A percentile compares a stretch with the other conserved stretches of the same genome.
phyloP scores from a whole-genome alignment of 225 moss, liverwort and hornwort genomes.

The Neckera pumila region DNA sequence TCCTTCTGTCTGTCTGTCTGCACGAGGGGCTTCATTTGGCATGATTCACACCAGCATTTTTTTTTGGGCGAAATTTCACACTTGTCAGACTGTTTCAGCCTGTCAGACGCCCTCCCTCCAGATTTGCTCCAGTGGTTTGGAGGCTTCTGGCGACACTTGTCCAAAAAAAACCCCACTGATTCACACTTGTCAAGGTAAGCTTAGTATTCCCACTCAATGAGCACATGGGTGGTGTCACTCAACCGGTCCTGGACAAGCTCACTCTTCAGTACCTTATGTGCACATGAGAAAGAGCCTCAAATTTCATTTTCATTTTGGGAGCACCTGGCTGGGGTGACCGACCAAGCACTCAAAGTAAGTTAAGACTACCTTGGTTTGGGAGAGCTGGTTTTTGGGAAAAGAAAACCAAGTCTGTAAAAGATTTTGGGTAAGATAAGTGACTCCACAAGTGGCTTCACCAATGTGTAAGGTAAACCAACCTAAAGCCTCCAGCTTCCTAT shows the following conservation, averaged over 20 bases:
- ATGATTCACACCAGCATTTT: background rate
- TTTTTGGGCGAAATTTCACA: no score
- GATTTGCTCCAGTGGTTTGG: no score
- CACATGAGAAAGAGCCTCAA: background rate
- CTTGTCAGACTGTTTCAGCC: no score
- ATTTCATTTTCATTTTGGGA: background rate
- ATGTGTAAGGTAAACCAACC: background rate
- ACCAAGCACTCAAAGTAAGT: no score
- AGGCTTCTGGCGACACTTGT: no score
- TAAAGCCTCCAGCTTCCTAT: no score
- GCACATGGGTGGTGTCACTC: background rate
- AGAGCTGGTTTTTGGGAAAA: background rate
- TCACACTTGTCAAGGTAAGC: background rate
- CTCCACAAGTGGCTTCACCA: background rate
- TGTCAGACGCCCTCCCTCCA: no score
- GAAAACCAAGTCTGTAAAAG: background rate
- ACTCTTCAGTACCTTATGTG: background rate
- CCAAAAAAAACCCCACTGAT: no score
- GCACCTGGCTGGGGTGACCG: background rate
- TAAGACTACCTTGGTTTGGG: no score
- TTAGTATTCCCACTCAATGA: background rate
- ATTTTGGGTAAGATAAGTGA: background rate
- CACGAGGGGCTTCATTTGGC: background rate
- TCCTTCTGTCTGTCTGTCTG: background rate
- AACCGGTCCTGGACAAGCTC: background rate